Percentiles rank a stretch among this genome's conserved stretches.
Conservation (phyloP, 2,329 filamentous ascomycete species). For the Nemania diffusa region DNA sequence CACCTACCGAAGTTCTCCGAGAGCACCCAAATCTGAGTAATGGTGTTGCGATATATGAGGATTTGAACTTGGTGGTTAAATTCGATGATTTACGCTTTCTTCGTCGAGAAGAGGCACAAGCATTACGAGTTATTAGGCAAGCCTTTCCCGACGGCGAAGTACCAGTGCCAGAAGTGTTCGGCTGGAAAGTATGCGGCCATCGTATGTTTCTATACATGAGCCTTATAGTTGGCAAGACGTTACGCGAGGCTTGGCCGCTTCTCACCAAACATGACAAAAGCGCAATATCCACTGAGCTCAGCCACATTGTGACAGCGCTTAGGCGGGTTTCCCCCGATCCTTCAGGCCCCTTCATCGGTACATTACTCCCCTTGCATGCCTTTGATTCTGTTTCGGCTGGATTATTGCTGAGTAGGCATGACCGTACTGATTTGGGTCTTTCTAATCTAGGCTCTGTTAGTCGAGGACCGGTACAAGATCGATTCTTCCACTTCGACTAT, state of each 20-base stretch:
- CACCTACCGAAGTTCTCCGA: conserved; percentile 21
- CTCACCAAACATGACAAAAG: conserved; percentile 23
- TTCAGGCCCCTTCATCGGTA: conserved; percentile 25
- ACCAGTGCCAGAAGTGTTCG: conserved; percentile 23
- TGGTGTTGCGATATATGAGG: conserved; percentile 15
- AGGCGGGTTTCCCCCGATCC: conserved; percentile 17
- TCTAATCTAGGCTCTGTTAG: conserved; percentile 22
- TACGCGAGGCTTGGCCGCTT: conserved; percentile 21
- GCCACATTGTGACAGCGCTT: conserved; percentile 21
- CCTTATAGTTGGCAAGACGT: conserved; percentile 21
- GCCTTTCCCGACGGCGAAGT: conserved; percentile 22
- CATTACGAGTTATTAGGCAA: conserved; percentile 22
- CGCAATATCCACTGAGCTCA: conserved; percentile 21
- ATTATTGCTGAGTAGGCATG: conserved; percentile 17
- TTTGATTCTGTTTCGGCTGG: conserved; percentile 15
- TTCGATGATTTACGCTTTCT: conserved; percentile 14
- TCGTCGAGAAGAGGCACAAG: conserved; percentile 22
- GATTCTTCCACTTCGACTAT: conserved; percentile 27
- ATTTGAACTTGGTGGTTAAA: conserved; percentile 24
- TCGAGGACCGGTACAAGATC: conserved; percentile 24
- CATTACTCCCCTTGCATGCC: conserved; percentile 13
- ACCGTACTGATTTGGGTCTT: conserved; percentile 13
- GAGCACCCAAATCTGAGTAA: conserved; percentile 16
- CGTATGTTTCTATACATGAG: conserved; percentile 24
- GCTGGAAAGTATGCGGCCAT: conserved; percentile 15